Conservation (phyloP, 1,284 basidiomycete species). For the Melampsora larici-populina region DNA sequence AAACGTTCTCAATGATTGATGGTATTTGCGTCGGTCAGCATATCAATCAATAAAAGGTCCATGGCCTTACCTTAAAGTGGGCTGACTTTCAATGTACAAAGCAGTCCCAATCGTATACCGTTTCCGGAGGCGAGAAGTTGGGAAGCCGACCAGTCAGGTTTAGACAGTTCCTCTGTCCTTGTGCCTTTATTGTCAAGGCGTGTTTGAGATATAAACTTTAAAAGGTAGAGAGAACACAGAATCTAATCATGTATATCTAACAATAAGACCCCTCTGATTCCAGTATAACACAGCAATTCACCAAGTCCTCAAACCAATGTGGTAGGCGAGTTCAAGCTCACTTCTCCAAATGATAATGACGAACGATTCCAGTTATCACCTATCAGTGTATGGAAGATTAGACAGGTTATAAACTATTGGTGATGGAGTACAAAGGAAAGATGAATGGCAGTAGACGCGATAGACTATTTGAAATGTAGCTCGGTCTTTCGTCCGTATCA, state of each 20-base stretch:
- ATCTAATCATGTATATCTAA: neutral
- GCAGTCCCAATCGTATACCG: neutral
- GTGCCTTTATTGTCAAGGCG: neutral
- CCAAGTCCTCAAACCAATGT: neutral
- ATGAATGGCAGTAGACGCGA: neutral
- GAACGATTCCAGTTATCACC: neutral
- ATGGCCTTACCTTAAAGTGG: neutral
- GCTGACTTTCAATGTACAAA: neutral
- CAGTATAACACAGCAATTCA: constrained; percentile 1
- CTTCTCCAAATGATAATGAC: neutral
- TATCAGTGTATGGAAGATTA: too few species aligned
- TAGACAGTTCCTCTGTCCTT: neutral
- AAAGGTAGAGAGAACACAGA: constrained; percentile 2
- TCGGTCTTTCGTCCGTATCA: too few species aligned
- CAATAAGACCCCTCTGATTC: neutral
- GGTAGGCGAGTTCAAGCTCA: neutral
- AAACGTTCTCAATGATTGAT: too few species aligned
- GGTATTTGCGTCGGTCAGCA: neutral
- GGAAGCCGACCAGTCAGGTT: neutral
- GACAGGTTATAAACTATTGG: too few species aligned
- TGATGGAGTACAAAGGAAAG: neutral
- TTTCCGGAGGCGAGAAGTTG: neutral
- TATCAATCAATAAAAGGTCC: neutral
- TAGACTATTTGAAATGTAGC: neutral
- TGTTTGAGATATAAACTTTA: neutral